Percentiles rank a stretch among this genome's conserved stretches.
Conservation (phyloP, 768 basidiomycete species). For the Hericium alpestre region DNA sequence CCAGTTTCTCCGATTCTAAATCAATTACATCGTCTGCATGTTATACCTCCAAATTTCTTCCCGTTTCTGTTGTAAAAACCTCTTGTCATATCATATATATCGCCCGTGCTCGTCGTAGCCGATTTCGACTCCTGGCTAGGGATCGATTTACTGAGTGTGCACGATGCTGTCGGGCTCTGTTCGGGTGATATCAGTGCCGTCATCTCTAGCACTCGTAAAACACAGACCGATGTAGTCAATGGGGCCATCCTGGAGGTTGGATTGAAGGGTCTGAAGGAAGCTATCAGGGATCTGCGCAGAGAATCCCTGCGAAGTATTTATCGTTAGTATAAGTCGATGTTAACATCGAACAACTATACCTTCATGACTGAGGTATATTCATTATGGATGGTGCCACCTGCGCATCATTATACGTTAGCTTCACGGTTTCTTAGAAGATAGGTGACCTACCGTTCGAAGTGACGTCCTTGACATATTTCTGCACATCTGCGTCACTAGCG, state of each 20-base stretch:
- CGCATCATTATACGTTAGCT: slow-evolving; percentile 22
- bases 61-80: no score
- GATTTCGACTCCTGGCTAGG: no score
- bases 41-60: no score
- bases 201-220: background rate
- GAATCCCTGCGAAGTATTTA: slow-evolving; percentile 27
- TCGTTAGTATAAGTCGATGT: no score
- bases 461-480: slow-evolving; percentile 30
- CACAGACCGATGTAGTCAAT: slow-evolving; percentile 40
- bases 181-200: slow-evolving; percentile 1
- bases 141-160: slow-evolving; percentile 32
- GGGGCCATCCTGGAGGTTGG: slow-evolving; percentile 18
- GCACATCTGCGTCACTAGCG: slow-evolving; percentile 30
- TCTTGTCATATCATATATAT: no score
- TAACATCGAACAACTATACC: background rate
- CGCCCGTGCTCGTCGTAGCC: no score
- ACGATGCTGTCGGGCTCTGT: slow-evolving; percentile 34
- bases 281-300: slow-evolving; percentile 27
- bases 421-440: no score
- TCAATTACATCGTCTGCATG: no score
- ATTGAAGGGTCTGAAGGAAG: slow-evolving; percentile 25
- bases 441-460: slow-evolving; percentile 28
- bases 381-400: background rate
- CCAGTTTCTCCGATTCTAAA: no score
- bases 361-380: background rate